These are phyloP conservation scores for Chalaropsis thielavioides DNA, from an alignment of 2,329 filamentous ascomycete genomes.

Conservation along the genomic window DNA sequence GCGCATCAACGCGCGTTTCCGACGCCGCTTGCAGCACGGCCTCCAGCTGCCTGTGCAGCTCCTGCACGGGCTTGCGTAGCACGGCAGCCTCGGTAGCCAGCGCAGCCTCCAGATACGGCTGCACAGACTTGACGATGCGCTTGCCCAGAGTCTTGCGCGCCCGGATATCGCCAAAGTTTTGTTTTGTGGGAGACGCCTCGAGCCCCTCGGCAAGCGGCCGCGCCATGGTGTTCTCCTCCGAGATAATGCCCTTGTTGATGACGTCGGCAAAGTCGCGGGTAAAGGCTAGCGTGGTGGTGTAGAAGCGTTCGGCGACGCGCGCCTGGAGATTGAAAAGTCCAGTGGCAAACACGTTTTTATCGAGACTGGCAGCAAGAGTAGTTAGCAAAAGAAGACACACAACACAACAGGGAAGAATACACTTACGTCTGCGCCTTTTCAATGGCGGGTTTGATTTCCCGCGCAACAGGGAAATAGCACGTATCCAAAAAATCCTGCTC, in stretches of 20 bases:
- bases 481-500: constrained; percentile 70
- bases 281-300: constrained; percentile 44
- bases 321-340: constrained; percentile 37
- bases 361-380: constrained; percentile 35
- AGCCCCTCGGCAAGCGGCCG: constrained; percentile 23
- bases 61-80: constrained; percentile 52
- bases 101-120: constrained; percentile 62
- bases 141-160: constrained; percentile 77
- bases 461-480: constrained; percentile 80
- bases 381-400: constrained; percentile 10
- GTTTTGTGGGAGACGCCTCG: constrained; percentile 37
- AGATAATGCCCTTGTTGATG: constrained; percentile 39
- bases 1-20: constrained; percentile 25
- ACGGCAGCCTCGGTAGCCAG: constrained; percentile 71
- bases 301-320: constrained; percentile 41
- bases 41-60: constrained; percentile 59
- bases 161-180: constrained; percentile 52
- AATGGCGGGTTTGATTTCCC: constrained; percentile 61
- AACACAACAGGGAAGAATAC: background rate
- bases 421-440: constrained; percentile 69
- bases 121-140: constrained; percentile 70
- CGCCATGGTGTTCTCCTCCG: constrained; percentile 24
- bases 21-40: constrained; percentile 54
- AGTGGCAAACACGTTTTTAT: constrained; percentile 45
- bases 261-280: constrained; percentile 41